These are phyloP conservation scores for Yamadazyma phyllophila DNA, from an alignment of 805 yeast species.

Conservation along the genomic window DNA sequence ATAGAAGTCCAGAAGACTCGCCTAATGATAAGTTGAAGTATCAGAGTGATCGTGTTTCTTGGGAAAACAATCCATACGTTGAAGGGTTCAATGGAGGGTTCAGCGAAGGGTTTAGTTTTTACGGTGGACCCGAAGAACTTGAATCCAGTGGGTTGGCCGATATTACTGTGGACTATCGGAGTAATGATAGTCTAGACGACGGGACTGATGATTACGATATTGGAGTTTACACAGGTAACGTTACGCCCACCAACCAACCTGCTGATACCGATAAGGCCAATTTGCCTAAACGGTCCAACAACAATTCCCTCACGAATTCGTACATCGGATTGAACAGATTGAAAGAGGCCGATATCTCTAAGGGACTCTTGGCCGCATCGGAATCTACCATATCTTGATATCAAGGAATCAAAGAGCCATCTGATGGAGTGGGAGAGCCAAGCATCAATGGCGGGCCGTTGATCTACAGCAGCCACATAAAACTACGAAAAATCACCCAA, in stretches of 20 bases:
- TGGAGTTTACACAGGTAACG: conserved; percentile 2
- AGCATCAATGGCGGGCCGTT: too few species aligned
- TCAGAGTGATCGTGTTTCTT: conserved; percentile 23
- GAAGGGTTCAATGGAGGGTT: conserved; percentile 10
- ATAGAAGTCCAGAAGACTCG: conserved; percentile 8
- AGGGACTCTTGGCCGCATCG: background rate
- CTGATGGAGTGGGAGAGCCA: too few species aligned
- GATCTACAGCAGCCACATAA: too few species aligned
- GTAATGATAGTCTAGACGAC: background rate
- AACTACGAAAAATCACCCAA: too few species aligned
- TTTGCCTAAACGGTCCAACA: conserved; percentile 30
- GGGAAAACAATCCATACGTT: conserved; percentile 25
- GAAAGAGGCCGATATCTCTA: conserved; percentile 27
- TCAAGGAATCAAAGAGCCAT: too few species aligned
- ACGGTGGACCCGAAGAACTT: conserved; percentile 1
- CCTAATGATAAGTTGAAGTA: conserved; percentile 12
- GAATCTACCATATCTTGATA: too few species aligned
- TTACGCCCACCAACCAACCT: background rate
- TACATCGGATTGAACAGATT: conserved; percentile 38
- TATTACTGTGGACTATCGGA: background rate
- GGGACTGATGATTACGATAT: conserved; percentile 5
- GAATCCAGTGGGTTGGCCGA: conserved; percentile 3
- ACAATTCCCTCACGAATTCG: conserved; percentile 31
- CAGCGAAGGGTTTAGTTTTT: conserved; percentile 1
- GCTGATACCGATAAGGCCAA: conserved; percentile 26